phyloP scores from a whole-genome alignment of 2,329 filamentous ascomycete genomes.

The Magnaporthiopsis incrustans region DNA sequence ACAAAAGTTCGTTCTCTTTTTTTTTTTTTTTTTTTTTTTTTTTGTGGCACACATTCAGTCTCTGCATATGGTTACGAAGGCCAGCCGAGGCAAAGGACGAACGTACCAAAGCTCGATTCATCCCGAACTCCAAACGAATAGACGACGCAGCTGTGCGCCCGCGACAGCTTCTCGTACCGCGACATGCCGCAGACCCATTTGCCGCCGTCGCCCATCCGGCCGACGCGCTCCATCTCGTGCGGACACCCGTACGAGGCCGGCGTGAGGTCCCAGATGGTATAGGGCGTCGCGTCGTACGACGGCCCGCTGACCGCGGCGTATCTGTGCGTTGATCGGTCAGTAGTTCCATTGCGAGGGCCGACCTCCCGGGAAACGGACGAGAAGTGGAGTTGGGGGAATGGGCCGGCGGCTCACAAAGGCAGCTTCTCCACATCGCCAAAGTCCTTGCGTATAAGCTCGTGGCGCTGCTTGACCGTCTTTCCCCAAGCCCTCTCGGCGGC shows the following conservation, averaged over 20 bases:
- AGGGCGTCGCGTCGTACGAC: constrained; percentile 19
- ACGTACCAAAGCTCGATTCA: constrained; percentile 26
- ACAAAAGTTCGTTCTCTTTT: constrained; percentile 27
- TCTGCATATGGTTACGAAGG: too few relatives aligned
- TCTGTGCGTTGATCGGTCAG: too few relatives aligned
- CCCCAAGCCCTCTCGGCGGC: constrained; percentile 18
- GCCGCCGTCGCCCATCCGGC: constrained; percentile 31
- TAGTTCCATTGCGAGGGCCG: too few relatives aligned
- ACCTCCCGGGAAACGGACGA: not conserved
- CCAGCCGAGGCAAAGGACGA: not conserved
- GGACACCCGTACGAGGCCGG: constrained; percentile 31
- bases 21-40: too few relatives aligned
- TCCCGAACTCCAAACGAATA: constrained; percentile 30
- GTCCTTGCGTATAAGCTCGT: constrained; percentile 18
- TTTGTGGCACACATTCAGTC: too few relatives aligned
- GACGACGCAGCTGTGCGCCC: constrained; percentile 21
- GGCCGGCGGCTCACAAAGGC: constrained; percentile 11
- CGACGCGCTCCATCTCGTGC: constrained; percentile 30
- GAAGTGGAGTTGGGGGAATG: not conserved
- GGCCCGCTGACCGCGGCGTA: constrained; percentile 9
- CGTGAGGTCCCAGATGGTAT: constrained; percentile 31
- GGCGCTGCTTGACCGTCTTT: constrained; percentile 22
- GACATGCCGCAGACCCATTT: constrained; percentile 35
- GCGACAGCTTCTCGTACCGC: constrained; percentile 21
- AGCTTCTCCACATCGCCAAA: constrained; percentile 17